Percentiles rank a stretch among this genome's conserved stretches.
phyloP scores from a whole-genome alignment of 2,329 filamentous ascomycete genomes.

The Daldinia sp. region DNA sequence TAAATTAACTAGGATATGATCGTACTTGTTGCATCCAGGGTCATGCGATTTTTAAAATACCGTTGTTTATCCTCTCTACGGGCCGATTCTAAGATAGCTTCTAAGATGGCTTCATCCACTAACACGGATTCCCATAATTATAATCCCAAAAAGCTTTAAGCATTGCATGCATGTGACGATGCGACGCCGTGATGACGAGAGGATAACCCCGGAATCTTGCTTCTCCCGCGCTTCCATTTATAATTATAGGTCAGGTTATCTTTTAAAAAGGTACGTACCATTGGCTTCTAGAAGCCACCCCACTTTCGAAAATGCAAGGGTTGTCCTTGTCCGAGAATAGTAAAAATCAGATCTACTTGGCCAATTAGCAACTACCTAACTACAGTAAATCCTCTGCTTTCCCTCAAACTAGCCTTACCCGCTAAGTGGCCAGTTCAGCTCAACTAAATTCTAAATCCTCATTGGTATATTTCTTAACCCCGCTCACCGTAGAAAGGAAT shows the following conservation, averaged over 20 bases:
- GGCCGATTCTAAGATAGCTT: constrained; percentile 16
- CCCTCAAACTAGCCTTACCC: background rate
- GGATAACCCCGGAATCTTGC: constrained; percentile 9
- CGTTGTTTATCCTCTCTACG: constrained; percentile 3
- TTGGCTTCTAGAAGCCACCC: constrained; percentile 10
- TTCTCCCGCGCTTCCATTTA: constrained; percentile 11
- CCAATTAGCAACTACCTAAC: constrained; percentile 34
- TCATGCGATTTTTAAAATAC: constrained; percentile 10
- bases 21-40: constrained; percentile 6
- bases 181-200: constrained; percentile 2
- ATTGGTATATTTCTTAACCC: constrained; percentile 7
- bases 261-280: background rate
- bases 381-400: no score
- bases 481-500: constrained; percentile 16
- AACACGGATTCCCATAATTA: background rate
- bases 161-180: constrained; percentile 13
- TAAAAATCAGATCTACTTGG: constrained; percentile 18
- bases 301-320: background rate
- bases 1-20: constrained; percentile 15
- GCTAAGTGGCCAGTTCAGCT: constrained; percentile 3
- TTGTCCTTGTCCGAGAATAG: constrained; percentile 32
- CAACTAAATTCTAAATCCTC: background rate
- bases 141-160: constrained; percentile 2
- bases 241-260: background rate
- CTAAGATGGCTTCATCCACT: constrained; percentile 8